Evolutionary conservation across 2,329 filamentous ascomycete genomes (phyloP), one percentile per base, ranked within the genome.

Genomic region (Trichophyton verrucosum): DNA sequence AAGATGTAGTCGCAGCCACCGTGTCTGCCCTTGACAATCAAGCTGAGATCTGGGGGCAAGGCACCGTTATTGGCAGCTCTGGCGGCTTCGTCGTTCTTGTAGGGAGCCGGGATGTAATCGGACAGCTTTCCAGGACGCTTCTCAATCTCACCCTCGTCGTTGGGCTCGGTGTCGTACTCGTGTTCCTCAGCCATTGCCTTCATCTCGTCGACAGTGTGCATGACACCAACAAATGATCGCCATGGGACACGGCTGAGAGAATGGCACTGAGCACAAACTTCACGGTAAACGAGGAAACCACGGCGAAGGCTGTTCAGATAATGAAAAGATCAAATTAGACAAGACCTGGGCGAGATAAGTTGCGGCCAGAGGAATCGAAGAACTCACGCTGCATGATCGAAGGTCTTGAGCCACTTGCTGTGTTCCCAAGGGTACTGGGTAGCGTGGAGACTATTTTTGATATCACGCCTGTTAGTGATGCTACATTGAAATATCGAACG

Each of bases 1-100:
- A 97, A 99, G 80, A 99, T 90, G 83, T 99, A 99, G 81, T 99
- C 82, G 84, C 90, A 95, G 75, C 94, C 94, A 74, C 92, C 94
- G 82, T 99, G 94, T 71, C 94, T 88, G 70, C 85, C 94, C 86
- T 99, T 99, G 81, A 95, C 83, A 69, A 99, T 97, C 81, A 99
- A 82, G 75, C 87, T 92, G 79, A 99, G 86, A 86, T 99, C 94
- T 64, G 94, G 94, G 68, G 94, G 94, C 61, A 97, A 84, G 73
- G 94, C 94, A 83, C 94, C 94, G 76, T 95, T 95, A 85, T 99
- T 99, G 80, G 91, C 91, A 74, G 91, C 91, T 74, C 94, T 91
- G 66, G 92, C 92, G 68, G 94, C 92, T 81, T 99, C 92, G 73
- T 99, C 94, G 81, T 99, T 99, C 82, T 95, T 94, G 86, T 99